Conservation (phyloP, 2,329 filamentous ascomycete genomes). For the Lithohypha guttulata region DNA sequence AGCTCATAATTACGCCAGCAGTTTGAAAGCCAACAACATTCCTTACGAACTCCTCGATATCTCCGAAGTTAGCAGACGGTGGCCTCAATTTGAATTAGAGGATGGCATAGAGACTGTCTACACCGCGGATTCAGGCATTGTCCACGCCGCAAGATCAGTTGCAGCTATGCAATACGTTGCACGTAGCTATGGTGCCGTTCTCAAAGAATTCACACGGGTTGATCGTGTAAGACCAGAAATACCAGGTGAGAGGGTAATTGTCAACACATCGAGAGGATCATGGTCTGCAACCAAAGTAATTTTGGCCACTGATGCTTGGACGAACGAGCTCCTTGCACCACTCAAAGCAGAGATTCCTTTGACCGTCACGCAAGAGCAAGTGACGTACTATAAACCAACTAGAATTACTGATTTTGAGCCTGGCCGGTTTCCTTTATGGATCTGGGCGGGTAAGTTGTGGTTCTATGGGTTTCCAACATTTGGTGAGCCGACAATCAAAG, state of each 20-base stretch:
- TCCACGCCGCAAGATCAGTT: constrained; percentile 22
- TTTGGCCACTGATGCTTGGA: constrained; percentile 23
- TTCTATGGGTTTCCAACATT: constrained; percentile 24
- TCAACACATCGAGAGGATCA: constrained; percentile 21
- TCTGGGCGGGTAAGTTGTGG: constrained; percentile 18
- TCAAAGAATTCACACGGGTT: constrained; percentile 22
- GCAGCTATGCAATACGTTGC: constrained; percentile 20
- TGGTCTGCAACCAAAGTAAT: constrained; percentile 21
- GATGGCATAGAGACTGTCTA: constrained; percentile 21
- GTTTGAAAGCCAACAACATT: constrained; percentile 16
- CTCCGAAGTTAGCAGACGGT: constrained; percentile 20
- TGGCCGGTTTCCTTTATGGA: constrained; percentile 23
- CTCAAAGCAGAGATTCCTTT: constrained; percentile 21
- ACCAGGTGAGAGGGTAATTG: constrained; percentile 13
- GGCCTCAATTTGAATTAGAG: constrained; percentile 22
- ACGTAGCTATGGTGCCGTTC: constrained; percentile 18
- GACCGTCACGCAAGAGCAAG: constrained; percentile 23
- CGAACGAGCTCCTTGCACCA: constrained; percentile 21
- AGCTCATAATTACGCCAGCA: constrained; percentile 15
- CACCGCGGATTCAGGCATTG: constrained; percentile 23
- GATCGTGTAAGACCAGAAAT: constrained; percentile 16
- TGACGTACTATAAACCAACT: constrained; percentile 24
- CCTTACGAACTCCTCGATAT: constrained; percentile 22
- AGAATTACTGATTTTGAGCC: constrained; percentile 14
- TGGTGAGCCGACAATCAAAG: constrained; percentile 25